Evolutionary conservation across 2,329 filamentous ascomycete species (phyloP).

Genomic region (Huntiella moniliformis): DNA sequence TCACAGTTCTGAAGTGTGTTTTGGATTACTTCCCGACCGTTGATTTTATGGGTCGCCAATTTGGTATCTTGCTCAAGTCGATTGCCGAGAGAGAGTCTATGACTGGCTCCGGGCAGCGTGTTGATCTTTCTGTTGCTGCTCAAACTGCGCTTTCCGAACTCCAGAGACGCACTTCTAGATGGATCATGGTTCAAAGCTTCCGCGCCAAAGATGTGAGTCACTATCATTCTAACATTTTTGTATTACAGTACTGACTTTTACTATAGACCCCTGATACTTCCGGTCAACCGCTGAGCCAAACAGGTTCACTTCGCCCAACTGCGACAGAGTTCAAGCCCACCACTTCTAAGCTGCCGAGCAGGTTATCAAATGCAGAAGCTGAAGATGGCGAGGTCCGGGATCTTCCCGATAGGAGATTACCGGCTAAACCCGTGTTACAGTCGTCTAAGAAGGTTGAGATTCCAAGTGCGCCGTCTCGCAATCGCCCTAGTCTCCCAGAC

Average conservation of each 20-base stretch:
- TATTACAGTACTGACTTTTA: conserved; percentile 12
- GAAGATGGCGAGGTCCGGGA: conserved; percentile 50
- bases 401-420: conserved; percentile 7
- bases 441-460: conserved; percentile 10
- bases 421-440: conserved; percentile 18
- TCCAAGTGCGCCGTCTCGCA: not conserved
- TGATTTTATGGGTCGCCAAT: conserved; percentile 64
- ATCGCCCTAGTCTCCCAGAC: not conserved
- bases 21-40: conserved; percentile 72
- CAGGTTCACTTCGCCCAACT: conserved; percentile 32
- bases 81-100: conserved; percentile 42
- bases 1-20: conserved; percentile 68
- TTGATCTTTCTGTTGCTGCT: conserved; percentile 58
- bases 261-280: not conserved
- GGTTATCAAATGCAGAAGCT: conserved; percentile 23
- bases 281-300: conserved; percentile 2
- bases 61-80: conserved; percentile 43
- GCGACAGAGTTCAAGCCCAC: conserved; percentile 41
- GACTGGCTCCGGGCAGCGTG: conserved; percentile 36
- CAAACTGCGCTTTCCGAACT: conserved; percentile 53
- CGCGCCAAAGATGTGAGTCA: conserved; percentile 38
- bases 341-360: conserved; percentile 14
- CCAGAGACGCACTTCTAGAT: conserved; percentile 45
- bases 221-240: not conserved
- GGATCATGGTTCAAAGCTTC: conserved; percentile 61